Evolutionary conservation across 2,329 filamentous ascomycete genomes (phyloP), one percentile per base, ranked within the genome.

Genomic region (Colletotrichum echinochloae): DNA sequence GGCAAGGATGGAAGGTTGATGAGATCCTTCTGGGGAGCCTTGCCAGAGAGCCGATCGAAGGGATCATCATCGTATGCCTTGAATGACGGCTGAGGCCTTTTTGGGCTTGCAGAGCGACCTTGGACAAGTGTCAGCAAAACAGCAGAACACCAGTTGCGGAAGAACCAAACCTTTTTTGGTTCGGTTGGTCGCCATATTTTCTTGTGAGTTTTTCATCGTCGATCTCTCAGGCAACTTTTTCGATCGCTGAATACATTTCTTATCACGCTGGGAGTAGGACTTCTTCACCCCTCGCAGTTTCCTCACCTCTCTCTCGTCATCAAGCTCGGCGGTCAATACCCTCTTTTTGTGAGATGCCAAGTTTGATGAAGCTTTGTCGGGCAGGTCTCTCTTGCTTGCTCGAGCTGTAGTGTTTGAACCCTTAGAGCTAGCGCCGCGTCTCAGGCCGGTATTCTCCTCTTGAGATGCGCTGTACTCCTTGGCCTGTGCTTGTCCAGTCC

Each of bases 61-160:
- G 68, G 68, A 20, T 71, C 68, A 33, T 71, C 68, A 26, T 68
- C 64, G 11, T 71, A 71, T 39, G 68, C 66, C 54, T 71, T 71
- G 51, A 71, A 71, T 12, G 57, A 62, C 26, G 68, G 68, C 37
- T 30, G 28, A 3, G 37, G 33, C 23, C 26, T 57, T 39, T 68
- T 52, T 28, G 64, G 64, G 20, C 35, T 51, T 14, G 28, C 14
- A 41, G 39, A 33, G 23, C 39, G 48, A 46, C 41, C 68, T 68
- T 30, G 6, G 9, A 11, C 28, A 11, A 41, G 11, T 6, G 35
- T 71, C 23, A 71, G 68, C n/a, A 63, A 20, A 28, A 23, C 16
- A 26, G 28, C 8, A 12, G 26, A 9, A n/a, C 23, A 23, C 20
- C 5, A 11, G 11, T 18, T 41, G 23, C 9, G 28, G 14, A 4